Evolutionary conservation across 2,329 filamentous ascomycete genomes (phyloP).

Genomic region (Onygenales sp.): DNA sequence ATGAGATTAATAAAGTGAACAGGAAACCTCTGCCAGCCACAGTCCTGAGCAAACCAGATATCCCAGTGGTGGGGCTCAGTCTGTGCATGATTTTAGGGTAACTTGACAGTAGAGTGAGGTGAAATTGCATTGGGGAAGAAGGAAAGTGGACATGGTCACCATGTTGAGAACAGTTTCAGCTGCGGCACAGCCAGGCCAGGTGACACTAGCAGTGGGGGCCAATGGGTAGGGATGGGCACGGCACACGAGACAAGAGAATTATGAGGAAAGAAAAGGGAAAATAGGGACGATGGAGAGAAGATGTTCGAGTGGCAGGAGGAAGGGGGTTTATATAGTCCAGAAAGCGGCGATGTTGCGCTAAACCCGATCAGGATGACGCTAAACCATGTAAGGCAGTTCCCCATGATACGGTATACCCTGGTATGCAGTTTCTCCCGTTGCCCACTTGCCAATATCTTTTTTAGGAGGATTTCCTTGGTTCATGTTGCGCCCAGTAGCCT

Average conservation of each 20-base stretch:
- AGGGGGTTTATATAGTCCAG: background rate
- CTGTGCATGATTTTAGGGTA: background rate
- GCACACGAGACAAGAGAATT: background rate
- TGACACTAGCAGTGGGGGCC: background rate
- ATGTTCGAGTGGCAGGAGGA: background rate
- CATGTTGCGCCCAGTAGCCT: too few relatives aligned
- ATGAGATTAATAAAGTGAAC: background rate
- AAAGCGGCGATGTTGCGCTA: background rate
- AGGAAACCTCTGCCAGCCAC: background rate
- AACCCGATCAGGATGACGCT: background rate
- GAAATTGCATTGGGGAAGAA: too few relatives aligned
- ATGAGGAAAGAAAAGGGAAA: background rate
- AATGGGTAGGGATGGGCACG: background rate
- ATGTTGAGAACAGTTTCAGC: background rate
- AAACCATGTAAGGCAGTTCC: background rate
- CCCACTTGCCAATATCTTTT: too few relatives aligned
- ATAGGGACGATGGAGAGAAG: background rate
- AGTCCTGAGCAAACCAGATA: background rate
- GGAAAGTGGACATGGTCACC: background rate
- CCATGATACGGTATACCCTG: background rate
- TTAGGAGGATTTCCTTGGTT: too few relatives aligned
- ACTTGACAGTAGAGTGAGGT: too few relatives aligned
- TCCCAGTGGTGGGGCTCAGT: background rate
- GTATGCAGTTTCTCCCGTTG: too few relatives aligned
- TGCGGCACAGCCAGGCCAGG: background rate